Conservation (phyloP, 2,329 filamentous ascomycete species). For the Ophiostoma novo-ulmi region DNA sequence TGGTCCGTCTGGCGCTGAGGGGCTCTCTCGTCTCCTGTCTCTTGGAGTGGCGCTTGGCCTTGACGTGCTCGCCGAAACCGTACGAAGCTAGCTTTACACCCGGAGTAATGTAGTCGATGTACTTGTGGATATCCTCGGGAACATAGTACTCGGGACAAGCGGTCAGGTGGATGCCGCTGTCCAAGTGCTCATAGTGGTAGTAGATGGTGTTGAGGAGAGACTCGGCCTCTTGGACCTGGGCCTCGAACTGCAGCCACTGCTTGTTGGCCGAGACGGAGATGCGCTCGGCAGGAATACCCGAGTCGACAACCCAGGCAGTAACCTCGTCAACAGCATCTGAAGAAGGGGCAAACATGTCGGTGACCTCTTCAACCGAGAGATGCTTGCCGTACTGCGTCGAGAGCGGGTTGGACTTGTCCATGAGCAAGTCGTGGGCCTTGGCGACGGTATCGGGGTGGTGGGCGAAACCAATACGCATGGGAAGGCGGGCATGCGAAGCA, state of each 20-base stretch:
- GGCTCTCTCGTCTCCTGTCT: not conserved
- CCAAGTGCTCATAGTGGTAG: slow-evolving; percentile 29
- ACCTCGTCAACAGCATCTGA: slow-evolving; percentile 34
- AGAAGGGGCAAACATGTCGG: slow-evolving; percentile 38
- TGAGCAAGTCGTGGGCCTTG: slow-evolving; percentile 31
- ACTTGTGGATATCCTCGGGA: slow-evolving; percentile 42
- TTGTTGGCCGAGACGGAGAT: slow-evolving; percentile 28
- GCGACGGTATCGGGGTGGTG: slow-evolving; percentile 33
- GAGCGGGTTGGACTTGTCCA: slow-evolving; percentile 32
- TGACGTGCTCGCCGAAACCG: slow-evolving; percentile 9
- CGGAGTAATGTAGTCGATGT: slow-evolving; percentile 54
- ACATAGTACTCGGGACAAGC: slow-evolving; percentile 38
- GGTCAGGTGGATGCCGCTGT: slow-evolving; percentile 28
- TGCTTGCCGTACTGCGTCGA: slow-evolving; percentile 37
- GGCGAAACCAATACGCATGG: slow-evolving; percentile 30
- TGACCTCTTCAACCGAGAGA: slow-evolving; percentile 36
- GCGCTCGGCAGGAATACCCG: slow-evolving; percentile 32
- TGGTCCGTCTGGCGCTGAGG: not conserved
- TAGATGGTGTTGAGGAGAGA: slow-evolving; percentile 30
- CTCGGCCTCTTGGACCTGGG: slow-evolving; percentile 30
- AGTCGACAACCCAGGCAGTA: slow-evolving; percentile 33
- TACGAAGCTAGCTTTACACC: slow-evolving; percentile 36
- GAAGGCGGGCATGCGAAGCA: slow-evolving; percentile 20
- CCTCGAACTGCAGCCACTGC: slow-evolving; percentile 34
- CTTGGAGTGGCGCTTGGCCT: not conserved